Conservation (phyloP, 345 rosid genomes). For the Melaleuca alternifolia region DNA sequence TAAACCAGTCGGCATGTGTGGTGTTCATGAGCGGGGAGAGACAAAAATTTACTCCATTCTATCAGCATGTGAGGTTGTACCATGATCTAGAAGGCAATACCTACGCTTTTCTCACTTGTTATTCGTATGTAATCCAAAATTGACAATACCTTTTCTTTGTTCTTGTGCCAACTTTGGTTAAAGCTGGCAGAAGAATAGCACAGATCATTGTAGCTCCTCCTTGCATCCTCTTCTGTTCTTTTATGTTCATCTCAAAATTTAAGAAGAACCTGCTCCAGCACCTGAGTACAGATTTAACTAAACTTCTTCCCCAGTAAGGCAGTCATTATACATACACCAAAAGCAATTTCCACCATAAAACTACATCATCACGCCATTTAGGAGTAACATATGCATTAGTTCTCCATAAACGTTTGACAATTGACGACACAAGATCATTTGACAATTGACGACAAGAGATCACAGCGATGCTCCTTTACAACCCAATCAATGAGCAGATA, state of each 20-base stretch:
- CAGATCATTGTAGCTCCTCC: background rate
- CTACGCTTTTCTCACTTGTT: background rate
- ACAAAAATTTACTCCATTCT: background rate
- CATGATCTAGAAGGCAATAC: background rate
- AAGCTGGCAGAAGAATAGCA: background rate
- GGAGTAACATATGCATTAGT: background rate
- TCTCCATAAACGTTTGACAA: background rate
- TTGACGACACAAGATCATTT: too few relatives aligned
- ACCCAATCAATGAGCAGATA: background rate
- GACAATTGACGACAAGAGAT: background rate
- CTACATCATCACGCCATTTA: background rate
- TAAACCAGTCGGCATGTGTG: background rate
- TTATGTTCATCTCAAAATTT: background rate
- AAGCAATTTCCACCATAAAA: background rate
- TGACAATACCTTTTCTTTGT: background rate
- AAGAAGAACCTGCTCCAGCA: background rate
- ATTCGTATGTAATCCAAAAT: background rate
- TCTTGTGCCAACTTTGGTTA: background rate
- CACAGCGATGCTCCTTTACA: background rate
- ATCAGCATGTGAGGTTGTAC: background rate
- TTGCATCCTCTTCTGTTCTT: background rate
- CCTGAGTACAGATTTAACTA: background rate
- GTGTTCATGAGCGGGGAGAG: background rate
- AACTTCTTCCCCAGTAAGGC: background rate
- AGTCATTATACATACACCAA: background rate